Conservation (phyloP, 2,329 filamentous ascomycete genomes). For the Colletotrichum gloeosporioides region DNA sequence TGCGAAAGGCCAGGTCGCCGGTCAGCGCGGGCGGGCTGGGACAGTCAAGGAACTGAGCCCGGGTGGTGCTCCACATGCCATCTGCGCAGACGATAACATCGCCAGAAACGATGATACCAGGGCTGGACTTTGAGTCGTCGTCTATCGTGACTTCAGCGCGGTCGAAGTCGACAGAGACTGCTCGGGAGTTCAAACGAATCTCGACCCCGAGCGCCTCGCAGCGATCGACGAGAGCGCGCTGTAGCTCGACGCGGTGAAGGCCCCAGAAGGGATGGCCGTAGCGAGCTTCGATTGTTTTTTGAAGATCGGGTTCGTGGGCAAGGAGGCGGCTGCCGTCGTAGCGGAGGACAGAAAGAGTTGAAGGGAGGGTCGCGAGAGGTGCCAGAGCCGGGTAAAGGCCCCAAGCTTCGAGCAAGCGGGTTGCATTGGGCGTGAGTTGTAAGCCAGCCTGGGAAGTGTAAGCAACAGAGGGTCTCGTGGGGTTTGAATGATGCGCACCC, state of each 20-base stretch:
- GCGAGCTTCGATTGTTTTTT: conserved; percentile 6
- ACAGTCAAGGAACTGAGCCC: conserved; percentile 48
- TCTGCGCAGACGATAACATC: conserved; percentile 55
- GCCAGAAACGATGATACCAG: conserved; percentile 34
- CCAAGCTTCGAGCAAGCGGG: conserved; percentile 21
- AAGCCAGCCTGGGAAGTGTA: conserved; percentile 17
- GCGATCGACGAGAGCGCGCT: conserved; percentile 44
- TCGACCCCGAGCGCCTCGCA: conserved; percentile 43
- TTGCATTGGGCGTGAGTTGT: conserved; percentile 24
- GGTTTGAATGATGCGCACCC: neutral
- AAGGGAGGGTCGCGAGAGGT: conserved; percentile 17
- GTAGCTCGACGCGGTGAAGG: conserved; percentile 55
- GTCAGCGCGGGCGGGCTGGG: conserved; percentile 53
- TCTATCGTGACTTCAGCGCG: conserved; percentile 33
- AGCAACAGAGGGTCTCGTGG: neutral
- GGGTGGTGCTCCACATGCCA: conserved; percentile 48
- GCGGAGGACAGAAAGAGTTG: conserved; percentile 22
- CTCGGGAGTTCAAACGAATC: conserved; percentile 10
- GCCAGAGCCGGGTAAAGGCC: conserved; percentile 3
- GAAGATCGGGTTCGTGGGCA: conserved; percentile 17
- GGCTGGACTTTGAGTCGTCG: neutral
- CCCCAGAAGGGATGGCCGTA: conserved; percentile 45
- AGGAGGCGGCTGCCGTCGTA: conserved; percentile 24
- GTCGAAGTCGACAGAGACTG: conserved; percentile 2
- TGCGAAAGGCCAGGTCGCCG: conserved; percentile 61